phyloP scores from a whole-genome alignment of 805 yeast species.

The Sugiyamaella floridensis region DNA sequence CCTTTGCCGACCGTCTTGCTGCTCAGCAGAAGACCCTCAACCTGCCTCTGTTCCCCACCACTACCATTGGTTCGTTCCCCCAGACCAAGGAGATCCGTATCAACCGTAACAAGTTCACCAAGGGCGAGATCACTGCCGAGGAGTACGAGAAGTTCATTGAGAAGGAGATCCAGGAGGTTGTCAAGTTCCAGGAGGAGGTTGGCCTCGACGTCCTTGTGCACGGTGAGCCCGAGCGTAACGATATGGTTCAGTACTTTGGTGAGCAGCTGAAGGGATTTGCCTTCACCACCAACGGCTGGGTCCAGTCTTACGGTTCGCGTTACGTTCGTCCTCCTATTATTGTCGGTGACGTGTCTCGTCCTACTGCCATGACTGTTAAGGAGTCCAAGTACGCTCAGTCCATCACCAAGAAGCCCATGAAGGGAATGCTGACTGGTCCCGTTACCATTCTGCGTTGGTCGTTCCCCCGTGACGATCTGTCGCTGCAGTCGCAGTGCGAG shows the following conservation, averaged over 20 bases:
- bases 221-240: slow-evolving; percentile 99
- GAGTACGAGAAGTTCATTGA: slow-evolving; percentile 95
- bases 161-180: slow-evolving; percentile 90
- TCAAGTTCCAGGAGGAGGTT: slow-evolving; percentile 98
- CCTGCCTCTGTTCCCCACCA: slow-evolving; percentile 98
- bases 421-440: slow-evolving; percentile 99
- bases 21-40: slow-evolving; percentile 83
- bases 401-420: slow-evolving; percentile 89
- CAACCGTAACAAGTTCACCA: slow-evolving; percentile 95
- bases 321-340: slow-evolving; percentile 99
- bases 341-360: slow-evolving; percentile 99
- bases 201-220: slow-evolving; percentile 98
- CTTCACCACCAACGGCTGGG: slow-evolving; percentile 99
- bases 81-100: slow-evolving; percentile 99
- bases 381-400: slow-evolving; percentile 99
- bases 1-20: slow-evolving; percentile 80
- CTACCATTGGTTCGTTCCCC: slow-evolving; percentile 99
- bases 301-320: slow-evolving; percentile 99
- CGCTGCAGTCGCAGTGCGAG: slow-evolving; percentile 87
- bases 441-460: slow-evolving; percentile 99
- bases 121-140: slow-evolving; percentile 93
- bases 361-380: slow-evolving; percentile 96
- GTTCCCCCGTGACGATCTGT: slow-evolving; percentile 98
- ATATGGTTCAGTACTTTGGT: slow-evolving; percentile 99
- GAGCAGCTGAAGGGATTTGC: slow-evolving; percentile 98